Conservation (phyloP, 441 rosid species). For the Euphorbia schlechtendalii region DNA sequence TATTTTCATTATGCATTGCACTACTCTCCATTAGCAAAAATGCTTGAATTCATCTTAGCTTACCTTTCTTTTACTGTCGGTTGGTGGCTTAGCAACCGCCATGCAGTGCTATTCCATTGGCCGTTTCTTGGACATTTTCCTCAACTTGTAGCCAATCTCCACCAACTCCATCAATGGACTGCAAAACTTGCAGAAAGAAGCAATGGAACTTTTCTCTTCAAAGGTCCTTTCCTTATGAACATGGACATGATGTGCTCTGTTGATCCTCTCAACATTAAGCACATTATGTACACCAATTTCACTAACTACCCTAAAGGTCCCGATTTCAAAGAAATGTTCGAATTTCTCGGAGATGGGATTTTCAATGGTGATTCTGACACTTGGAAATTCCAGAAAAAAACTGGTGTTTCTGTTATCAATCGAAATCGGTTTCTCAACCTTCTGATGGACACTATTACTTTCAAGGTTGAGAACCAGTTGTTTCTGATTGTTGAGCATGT, state of each 20-base stretch:
- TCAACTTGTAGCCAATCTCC: too few species aligned
- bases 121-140: too few species aligned
- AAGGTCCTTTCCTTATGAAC: too few species aligned
- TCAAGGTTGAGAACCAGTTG: neutral
- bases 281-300: conserved; percentile 3
- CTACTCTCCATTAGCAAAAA: too few species aligned
- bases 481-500: conserved; percentile 2
- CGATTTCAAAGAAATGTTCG: too few species aligned
- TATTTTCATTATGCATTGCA: too few species aligned
- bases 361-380: conserved; percentile 8
- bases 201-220: neutral
- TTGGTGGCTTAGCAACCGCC: conserved; percentile 2
- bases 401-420: neutral
- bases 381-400: neutral
- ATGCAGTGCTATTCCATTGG: neutral
- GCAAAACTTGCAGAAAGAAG: neutral
- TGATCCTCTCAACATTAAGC: too few species aligned
- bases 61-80: neutral
- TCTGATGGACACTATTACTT: neutral
- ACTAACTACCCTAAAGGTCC: conserved; percentile 9
- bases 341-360: conserved; percentile 3
- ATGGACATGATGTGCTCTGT: too few species aligned
- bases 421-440: neutral
- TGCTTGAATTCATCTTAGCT: neutral
- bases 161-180: neutral